Conservation (phyloP, 2,329 filamentous ascomycete genomes). For the Paraphaeosphaeria minitans region DNA sequence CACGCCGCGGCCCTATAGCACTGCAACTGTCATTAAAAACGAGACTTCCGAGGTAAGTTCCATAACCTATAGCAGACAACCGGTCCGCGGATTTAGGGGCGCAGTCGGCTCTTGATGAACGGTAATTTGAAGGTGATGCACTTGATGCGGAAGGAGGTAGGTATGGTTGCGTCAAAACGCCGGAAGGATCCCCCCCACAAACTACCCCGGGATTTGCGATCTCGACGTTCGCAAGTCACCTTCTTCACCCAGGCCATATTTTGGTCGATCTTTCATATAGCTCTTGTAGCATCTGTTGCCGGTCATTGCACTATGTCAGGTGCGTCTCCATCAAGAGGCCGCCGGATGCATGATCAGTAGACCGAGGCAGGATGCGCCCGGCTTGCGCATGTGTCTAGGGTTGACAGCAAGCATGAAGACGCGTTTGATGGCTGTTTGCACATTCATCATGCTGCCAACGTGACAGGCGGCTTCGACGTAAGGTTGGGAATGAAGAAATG, state of each 20-base stretch:
- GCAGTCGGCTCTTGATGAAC: conserved; percentile 9
- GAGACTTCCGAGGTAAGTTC: conserved; percentile 8
- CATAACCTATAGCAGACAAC: background rate
- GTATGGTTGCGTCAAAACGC: conserved; percentile 4
- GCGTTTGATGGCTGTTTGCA: conserved; percentile 9
- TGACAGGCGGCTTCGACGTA: conserved; percentile 16
- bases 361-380: background rate
- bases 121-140: conserved; percentile 17
- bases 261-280: conserved; percentile 2
- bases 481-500: conserved; percentile 21
- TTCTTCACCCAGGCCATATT: background rate
- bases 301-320: conserved; percentile 11
- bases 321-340: background rate
- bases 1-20: conserved; percentile 8
- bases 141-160: conserved; percentile 22
- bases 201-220: conserved; percentile 2
- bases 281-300: background rate
- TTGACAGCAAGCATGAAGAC: background rate
- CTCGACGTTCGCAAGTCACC: conserved; percentile 3
- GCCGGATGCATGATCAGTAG: background rate
- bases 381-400: background rate
- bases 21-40: conserved; percentile 3
- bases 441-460: background rate
- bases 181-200: conserved; percentile 12
- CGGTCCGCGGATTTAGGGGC: conserved; percentile 5